phyloP scores from a whole-genome alignment of 2,329 filamentous ascomycete species.

The Gyromitra esculenta region DNA sequence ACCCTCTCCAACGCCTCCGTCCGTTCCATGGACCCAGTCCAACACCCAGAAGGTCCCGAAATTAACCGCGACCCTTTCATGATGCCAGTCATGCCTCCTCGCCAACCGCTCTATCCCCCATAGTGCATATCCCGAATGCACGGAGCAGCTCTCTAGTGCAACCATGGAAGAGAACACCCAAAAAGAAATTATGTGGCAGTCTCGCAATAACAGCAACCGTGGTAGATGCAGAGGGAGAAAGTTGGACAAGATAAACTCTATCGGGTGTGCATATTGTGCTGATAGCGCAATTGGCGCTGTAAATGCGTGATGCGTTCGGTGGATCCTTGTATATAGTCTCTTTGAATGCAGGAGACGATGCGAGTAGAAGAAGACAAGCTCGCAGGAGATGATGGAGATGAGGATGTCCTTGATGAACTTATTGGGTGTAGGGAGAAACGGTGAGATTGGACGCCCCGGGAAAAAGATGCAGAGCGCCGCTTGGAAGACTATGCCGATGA shows the following conservation, averaged over 20 bases:
- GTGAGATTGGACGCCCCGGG: slow-evolving; percentile 53
- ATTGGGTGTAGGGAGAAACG: slow-evolving; percentile 60
- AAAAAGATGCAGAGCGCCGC: slow-evolving; percentile 54
- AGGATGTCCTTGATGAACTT: slow-evolving; percentile 62
- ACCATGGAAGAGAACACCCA: slow-evolving; percentile 65
- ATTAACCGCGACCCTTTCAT: slow-evolving; percentile 68
- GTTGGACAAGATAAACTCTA: slow-evolving; percentile 68
- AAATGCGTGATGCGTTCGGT: slow-evolving; percentile 69
- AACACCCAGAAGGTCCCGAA: slow-evolving; percentile 65
- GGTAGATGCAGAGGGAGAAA: slow-evolving; percentile 64
- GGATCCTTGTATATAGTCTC: slow-evolving; percentile 65
- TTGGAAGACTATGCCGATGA: slow-evolving; percentile 61
- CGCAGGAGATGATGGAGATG: slow-evolving; percentile 63
- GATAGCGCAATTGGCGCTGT: slow-evolving; percentile 67
- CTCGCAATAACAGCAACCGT: slow-evolving; percentile 28
- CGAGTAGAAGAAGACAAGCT: slow-evolving; percentile 68
- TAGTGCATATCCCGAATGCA: slow-evolving; percentile 68
- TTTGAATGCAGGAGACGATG: slow-evolving; percentile 67
- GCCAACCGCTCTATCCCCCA: slow-evolving; percentile 64
- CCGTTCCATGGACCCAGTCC: slow-evolving; percentile 68
- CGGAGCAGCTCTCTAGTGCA: slow-evolving; percentile 66
- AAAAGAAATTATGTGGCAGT: slow-evolving; percentile 66
- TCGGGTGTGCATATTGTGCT: slow-evolving; percentile 68
- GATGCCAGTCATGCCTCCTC: slow-evolving; percentile 68
- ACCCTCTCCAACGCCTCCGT: slow-evolving; percentile 50